Base-by-base conservation (phyloP, 257 asterid genomes). In the Avicennia marina region DNA sequence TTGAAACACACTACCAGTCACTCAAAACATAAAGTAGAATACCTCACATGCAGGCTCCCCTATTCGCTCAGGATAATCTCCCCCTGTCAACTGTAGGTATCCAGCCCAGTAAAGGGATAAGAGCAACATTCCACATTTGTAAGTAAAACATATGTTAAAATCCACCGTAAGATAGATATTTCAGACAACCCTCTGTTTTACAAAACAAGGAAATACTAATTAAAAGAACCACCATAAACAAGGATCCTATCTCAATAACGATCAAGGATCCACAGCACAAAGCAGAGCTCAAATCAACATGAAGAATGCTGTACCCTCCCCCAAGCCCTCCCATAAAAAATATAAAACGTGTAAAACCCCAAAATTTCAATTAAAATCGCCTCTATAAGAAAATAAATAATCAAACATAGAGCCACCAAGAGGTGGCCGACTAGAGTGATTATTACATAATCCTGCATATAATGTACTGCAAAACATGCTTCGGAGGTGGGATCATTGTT, bases 1-100 rank as follows among this genome's bases (percentile, higher is more conserved):
- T n/a, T n/a, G n/a, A n/a, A n/a, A n/a, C n/a, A n/a, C n/a, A n/a
- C n/a, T 29, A 29, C 7, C 33, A 29, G 7, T 29, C 7, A 29
- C 7, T 29, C 33, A 29, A 29, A 29, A 29, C 33, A 29, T 29
- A 29, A 2, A 29, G 3, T 29, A 29, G 33, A 7, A 29, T 29
- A 36, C 97, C 94, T 86, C 94, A 60, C 97, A 89, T 6, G 78
- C 66, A 47, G 85, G 93, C 69, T 86, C 93, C 75, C 94, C 94
- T 45, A 72, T 66, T 69, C 97, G 75, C 81, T 89, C 97, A 0
- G 97, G 97, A 70, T 77, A 81, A 60, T 79, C 93, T 55, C 67
- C 77, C 22, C 62, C 71, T 69, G 68, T 84, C 69, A 77, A 65
- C 72, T 75, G 81, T 51, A 70, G 13, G n/a, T n/a, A n/a, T n/a